These are phyloP conservation scores for Chytridium lagenaria DNA, from an alignment of 371 early-diverging fungal genomes.

Conservation along the genomic window DNA sequence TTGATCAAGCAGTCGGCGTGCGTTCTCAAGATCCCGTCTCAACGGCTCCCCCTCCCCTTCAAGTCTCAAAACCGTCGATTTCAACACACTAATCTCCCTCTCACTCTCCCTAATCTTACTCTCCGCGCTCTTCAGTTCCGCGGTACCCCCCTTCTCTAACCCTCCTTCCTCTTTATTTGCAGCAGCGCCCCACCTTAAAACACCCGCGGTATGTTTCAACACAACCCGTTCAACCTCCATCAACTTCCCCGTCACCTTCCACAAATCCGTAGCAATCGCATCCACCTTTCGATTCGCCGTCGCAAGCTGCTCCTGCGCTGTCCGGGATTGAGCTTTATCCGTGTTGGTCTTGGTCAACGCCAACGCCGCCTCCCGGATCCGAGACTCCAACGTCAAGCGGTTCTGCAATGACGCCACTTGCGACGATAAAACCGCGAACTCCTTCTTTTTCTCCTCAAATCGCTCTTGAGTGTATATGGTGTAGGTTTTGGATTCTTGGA, in stretches of 20 bases:
- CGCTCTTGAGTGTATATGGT: constrained; percentile 32
- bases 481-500: constrained; percentile 39
- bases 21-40: constrained; percentile 20
- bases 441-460: constrained; percentile 46
- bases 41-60: constrained; percentile 35
- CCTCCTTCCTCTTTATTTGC: constrained; percentile 15
- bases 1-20: constrained; percentile 11
- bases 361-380: constrained; percentile 72
- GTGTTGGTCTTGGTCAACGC: constrained; percentile 60
- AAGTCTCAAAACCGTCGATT: constrained; percentile 36
- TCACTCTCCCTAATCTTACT: constrained; percentile 41
- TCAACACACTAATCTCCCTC: constrained; percentile 37
- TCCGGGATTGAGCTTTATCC: constrained; percentile 52
- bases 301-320: constrained; percentile 62
- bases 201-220: constrained; percentile 73
- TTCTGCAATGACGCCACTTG: constrained; percentile 60
- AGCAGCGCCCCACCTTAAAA: constrained; percentile 47
- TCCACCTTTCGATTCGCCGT: constrained; percentile 70
- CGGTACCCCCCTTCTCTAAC: too few relatives aligned
- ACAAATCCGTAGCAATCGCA: constrained; percentile 69
- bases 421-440: constrained; percentile 53
- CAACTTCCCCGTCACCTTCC: constrained; percentile 64
- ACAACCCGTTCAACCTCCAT: constrained; percentile 70
- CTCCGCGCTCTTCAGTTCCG: constrained; percentile 42
- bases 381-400: constrained; percentile 67